A percentile compares a stretch with the other conserved stretches of the same genome.
Evolutionary conservation across 192 early-diverging fungal genomes (phyloP).

Genomic region (Coemansia javaensis): DNA sequence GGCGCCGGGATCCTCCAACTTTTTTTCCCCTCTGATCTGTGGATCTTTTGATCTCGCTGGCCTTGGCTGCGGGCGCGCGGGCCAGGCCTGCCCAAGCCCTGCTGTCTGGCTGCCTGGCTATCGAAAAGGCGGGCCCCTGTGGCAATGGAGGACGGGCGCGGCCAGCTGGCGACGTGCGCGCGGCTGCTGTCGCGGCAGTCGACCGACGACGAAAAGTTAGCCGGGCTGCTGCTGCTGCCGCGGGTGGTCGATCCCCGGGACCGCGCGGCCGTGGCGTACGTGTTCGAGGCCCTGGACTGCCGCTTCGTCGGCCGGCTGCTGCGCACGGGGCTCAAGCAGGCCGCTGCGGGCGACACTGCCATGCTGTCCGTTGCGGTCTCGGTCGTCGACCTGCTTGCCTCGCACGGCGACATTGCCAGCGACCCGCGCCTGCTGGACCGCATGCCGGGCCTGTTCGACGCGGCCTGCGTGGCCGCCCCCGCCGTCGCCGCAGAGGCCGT

Average conservation of each 20-base stretch:
- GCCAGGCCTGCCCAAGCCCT: too few relatives aligned
- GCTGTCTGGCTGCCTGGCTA: too few relatives aligned
- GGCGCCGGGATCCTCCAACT: background rate
- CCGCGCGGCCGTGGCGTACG: conserved; percentile 9
- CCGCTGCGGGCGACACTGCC: background rate
- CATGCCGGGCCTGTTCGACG: conserved; percentile 24
- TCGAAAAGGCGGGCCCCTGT: too few relatives aligned
- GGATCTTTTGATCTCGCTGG: too few relatives aligned
- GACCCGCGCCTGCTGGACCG: conserved; percentile 23
- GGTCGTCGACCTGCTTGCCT: conserved; percentile 34
- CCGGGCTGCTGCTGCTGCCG: conserved; percentile 41
- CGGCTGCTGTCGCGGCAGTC: conserved; percentile 31
- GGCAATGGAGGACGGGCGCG: too few relatives aligned
- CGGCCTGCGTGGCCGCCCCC: background rate
- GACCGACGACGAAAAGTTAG: conserved; percentile 48
- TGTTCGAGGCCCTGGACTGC: conserved; percentile 34
- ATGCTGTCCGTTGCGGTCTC: conserved; percentile 31
- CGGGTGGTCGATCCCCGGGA: conserved; percentile 29
- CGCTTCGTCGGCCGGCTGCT: conserved; percentile 39
- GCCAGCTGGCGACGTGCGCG: conserved; percentile 25
- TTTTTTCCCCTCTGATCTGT: background rate
- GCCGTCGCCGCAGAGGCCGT: conserved; percentile 8
- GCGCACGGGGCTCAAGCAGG: conserved; percentile 35
- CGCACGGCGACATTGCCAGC: conserved; percentile 21
- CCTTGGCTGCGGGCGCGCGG: too few relatives aligned